Evolutionary conservation across 306 rosid genomes (phyloP), one percentile per base, ranked within the genome.

Genomic region (Vigna radiata): DNA sequence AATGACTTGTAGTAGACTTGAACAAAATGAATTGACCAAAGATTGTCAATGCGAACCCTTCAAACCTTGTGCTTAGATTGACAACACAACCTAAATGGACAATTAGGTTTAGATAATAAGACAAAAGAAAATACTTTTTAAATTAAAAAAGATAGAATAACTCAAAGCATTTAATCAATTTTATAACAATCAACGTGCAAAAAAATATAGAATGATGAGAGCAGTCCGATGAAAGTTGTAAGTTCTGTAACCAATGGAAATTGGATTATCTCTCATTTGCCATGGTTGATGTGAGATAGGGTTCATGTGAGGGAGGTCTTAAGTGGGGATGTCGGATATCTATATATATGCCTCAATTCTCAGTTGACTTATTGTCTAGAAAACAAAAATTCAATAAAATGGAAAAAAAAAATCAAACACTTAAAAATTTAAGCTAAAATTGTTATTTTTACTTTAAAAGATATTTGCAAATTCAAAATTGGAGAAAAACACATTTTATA

Each of bases 301-400:
- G 78, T 66, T 21, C 71, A 85, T 87, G 52, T 82, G 83, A 76
- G 96, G 97, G 73, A 92, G 97, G 97, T 78, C 53, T 16, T 81
- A 92, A 54, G 23, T 82, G 91, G 95, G 98, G 96, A 83, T 62
- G 86, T 50, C 54, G 98, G 96, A 83, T 62, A 86, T 50, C 54
- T 62, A 23, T 36, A 36, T 33, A 33, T 33, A 33, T 13, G 71
- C 43, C 13, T 14, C 52, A 3, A 29, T 76, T 27, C 64, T 1
- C 1, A 49, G 91, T 89, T 91, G 96, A 91, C 98, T 83, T 54
- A 0, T 18, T 54, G 8, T 23, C 6, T 27, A 25, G 0, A 12
- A 56, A 56, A 16, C 7, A 19, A 2, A 59, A 13, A 11, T 25
- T 27, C 27, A 59, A 0, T 0, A 14, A 29, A 29, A 29, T 29